Conservation (phyloP, 352 stramenopile species). For the Pythium folliculosum region DNA sequence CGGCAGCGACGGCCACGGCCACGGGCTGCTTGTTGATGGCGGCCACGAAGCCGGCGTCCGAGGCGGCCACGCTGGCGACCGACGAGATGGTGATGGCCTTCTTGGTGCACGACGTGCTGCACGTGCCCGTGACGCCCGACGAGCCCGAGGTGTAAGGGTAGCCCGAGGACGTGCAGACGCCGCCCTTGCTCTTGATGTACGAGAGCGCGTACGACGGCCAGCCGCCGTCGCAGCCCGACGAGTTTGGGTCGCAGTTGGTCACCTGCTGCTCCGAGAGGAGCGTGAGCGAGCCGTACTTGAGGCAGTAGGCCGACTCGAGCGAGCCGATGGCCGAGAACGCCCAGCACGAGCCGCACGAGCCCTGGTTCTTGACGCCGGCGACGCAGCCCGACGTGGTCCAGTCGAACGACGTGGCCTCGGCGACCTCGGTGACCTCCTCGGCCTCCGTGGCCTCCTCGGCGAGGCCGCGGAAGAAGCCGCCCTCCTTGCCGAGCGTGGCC, state of each 20-base stretch:
- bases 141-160: slow-evolving; percentile 83
- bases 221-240: slow-evolving; percentile 90
- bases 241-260: slow-evolving; percentile 84
- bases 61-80: slow-evolving; percentile 59
- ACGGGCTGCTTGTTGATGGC: slow-evolving; percentile 93
- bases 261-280: slow-evolving; percentile 93
- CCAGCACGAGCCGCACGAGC: slow-evolving; percentile 94
- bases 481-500: slow-evolving; percentile 27
- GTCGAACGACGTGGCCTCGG: slow-evolving; percentile 27
- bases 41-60: slow-evolving; percentile 73
- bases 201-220: slow-evolving; percentile 82
- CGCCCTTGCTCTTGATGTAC: slow-evolving; percentile 83
- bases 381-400: slow-evolving; percentile 67
- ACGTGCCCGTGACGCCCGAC: slow-evolving; percentile 31
- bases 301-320: slow-evolving; percentile 89
- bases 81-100: slow-evolving; percentile 28
- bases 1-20: slow-evolving; percentile 92
- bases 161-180: slow-evolving; percentile 68
- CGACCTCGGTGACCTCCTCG: slow-evolving; percentile 11
- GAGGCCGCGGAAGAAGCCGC: slow-evolving; percentile 10
- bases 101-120: slow-evolving; percentile 39
- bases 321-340: slow-evolving; percentile 93
- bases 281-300: slow-evolving; percentile 67
- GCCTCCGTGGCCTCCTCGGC: neutral
- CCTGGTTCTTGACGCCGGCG: slow-evolving; percentile 94